phyloP scores from a whole-genome alignment of 345 rosid genomes.

The Lepidium africanum region DNA sequence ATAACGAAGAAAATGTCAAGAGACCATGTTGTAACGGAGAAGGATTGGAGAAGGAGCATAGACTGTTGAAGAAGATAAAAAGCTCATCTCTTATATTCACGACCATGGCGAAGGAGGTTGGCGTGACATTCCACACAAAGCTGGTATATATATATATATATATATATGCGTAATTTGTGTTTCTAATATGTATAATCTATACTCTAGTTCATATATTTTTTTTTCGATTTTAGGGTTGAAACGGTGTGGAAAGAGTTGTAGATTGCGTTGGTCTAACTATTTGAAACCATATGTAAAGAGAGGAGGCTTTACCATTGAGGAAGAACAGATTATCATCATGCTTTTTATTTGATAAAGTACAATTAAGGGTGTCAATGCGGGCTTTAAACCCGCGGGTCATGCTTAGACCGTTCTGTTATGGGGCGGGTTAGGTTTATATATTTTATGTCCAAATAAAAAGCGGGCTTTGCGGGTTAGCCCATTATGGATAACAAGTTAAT shows the following conservation, averaged over 20 bases:
- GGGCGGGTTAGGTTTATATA: no score
- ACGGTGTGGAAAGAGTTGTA: slow-evolving; percentile 34
- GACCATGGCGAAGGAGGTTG: slow-evolving; percentile 25
- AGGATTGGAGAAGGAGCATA: no score
- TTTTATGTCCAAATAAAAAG: no score
- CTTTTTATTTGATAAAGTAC: no score
- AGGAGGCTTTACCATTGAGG: slow-evolving; percentile 25
- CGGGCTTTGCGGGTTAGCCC: no score
- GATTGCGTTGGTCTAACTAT: slow-evolving; percentile 28
- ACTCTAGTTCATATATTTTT: background rate
- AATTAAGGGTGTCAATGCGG: no score
- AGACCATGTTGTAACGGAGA: slow-evolving; percentile 9
- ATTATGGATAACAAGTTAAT: no score
- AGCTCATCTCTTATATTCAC: slow-evolving; percentile 21
- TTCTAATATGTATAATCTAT: background rate
- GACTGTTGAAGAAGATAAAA: background rate
- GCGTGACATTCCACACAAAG: slow-evolving; percentile 23
- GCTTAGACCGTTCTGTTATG: no score
- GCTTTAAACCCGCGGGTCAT: no score
- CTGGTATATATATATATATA: background rate
- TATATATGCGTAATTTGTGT: background rate
- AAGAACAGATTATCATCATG: slow-evolving; percentile 23
- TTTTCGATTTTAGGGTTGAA: slow-evolving; percentile 9
- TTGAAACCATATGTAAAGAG: slow-evolving; percentile 26
- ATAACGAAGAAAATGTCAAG: background rate